Evolutionary conservation across 257 asterid species (phyloP).

Genomic region (Handroanthus guayacan): DNA sequence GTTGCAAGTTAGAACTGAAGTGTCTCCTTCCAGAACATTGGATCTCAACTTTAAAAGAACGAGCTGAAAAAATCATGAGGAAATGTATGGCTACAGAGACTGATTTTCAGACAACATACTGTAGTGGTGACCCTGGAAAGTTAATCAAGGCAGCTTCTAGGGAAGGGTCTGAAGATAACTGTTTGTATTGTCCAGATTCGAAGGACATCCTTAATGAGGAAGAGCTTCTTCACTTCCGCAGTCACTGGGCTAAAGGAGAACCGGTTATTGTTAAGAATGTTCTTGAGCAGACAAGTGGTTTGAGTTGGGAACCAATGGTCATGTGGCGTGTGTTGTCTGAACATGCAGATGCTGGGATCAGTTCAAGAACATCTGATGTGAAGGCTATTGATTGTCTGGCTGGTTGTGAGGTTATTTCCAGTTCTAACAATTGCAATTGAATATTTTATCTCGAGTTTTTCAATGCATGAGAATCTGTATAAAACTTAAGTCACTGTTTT

Average conservation of each 20-base stretch:
- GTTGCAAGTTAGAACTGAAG: conserved; percentile 71
- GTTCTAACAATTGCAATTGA: conserved; percentile 16
- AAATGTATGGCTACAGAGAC: conserved; percentile 30
- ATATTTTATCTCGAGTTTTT: conserved; percentile 2
- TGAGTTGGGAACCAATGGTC: conserved; percentile 98
- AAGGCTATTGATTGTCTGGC: conserved; percentile 92
- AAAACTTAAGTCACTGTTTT: not conserved
- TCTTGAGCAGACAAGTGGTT: conserved; percentile 72
- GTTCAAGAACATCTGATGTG: conserved; percentile 66
- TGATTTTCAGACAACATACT: conserved; percentile 31
- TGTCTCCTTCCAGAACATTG: conserved; percentile 72
- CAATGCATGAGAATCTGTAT: not conserved
- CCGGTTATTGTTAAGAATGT: conserved; percentile 81
- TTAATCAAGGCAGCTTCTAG: conserved; percentile 56
- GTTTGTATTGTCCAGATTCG: conserved; percentile 69
- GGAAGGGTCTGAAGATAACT: conserved; percentile 56
- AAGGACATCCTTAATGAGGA: conserved; percentile 53
- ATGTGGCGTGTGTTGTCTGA: conserved; percentile 94
- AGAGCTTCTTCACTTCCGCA: conserved; percentile 65
- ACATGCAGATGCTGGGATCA: conserved; percentile 44
- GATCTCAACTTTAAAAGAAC: conserved; percentile 62
- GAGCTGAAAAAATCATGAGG: conserved; percentile 49
- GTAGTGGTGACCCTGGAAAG: conserved; percentile 39
- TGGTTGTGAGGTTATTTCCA: conserved; percentile 76
- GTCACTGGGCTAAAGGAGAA: conserved; percentile 89